phyloP scores from a whole-genome alignment of 192 early-diverging fungal genomes.

The Entomortierella lignicola region DNA sequence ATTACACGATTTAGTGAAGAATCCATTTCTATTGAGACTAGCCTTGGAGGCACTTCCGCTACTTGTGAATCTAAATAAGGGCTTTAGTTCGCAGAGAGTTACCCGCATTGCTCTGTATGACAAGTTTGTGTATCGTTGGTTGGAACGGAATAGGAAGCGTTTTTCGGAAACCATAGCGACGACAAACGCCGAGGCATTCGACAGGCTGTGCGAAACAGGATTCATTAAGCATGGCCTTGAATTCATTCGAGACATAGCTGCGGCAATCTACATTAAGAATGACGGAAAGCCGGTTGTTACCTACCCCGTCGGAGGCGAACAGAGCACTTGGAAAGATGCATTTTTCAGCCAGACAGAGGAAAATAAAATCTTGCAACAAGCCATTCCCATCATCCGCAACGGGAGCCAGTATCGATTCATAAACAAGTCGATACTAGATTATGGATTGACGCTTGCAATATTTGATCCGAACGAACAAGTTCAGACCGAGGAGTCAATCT shows the following conservation, averaged over 20 bases:
- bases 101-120: conserved; percentile 11
- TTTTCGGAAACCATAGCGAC: not conserved
- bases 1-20: conserved; percentile 4
- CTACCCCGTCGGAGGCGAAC: not conserved
- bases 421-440: no score
- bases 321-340: not conserved
- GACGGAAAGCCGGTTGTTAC: not conserved
- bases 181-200: no score
- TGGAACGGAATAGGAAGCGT: not conserved
- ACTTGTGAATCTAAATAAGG: not conserved
- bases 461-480: not conserved
- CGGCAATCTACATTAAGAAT: not conserved
- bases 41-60: not conserved
- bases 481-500: no score
- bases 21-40: conserved; percentile 10
- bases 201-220: no score
- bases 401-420: no score
- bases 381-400: no score
- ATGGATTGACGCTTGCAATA: no score
- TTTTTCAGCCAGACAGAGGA: not conserved
- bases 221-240: not conserved
- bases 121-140: not conserved
- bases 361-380: no score
- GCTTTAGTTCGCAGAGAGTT: not conserved
- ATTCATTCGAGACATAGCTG: not conserved